Base-by-base conservation (phyloP, 2,329 filamentous ascomycete species). In the Paradendryphiella salina region DNA sequence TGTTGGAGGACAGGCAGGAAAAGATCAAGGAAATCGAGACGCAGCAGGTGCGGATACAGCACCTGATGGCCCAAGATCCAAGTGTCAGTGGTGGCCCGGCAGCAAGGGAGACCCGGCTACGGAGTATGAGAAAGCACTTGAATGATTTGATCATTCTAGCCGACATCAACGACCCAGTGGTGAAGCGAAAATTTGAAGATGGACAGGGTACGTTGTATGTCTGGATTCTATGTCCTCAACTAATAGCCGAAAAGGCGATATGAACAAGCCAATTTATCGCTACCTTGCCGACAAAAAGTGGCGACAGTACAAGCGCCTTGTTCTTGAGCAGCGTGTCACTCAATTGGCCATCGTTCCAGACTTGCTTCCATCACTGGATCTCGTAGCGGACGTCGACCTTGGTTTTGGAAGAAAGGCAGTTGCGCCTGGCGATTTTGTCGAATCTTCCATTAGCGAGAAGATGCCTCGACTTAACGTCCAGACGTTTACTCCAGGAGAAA, bases 231-330 rank as follows among this genome's bases (percentile, higher is more conserved):
- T n/a, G 15, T n/a, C 8, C 28, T 8, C 26, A 17, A 23, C 60
- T 63, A 23, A 63, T 57, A 39, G 4, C n/a, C 31, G 5, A 17
- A 5, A 60, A 96, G 92, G 88, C 59, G 91, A 97, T 74, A 93
- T 97, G 90, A 87, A 84, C 78, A 96, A 96, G 74, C 93, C 93
- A 57, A 92, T 99, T 70, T 99, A 99, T 79, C 89, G 93, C 59
- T 83, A 89, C 74, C 86, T 97, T 42, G 90, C 93, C 54, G 84
- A 96, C 69, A 79, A 82, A 64, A 91, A 95, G 78, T 99, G 94
- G 94, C 85, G 87, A 63, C 80, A 85, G 58, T 91, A 94, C 77
- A 87, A 90, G 70, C 85, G 87, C 64, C 84, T 85, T 63, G 77
- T 97, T 57, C 83, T 95, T 57, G 80, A 85, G 56, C 94, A 99